Evolutionary conservation across 129 eudicot species (phyloP), one percentile per base, ranked within the genome.

Genomic region (Artemisia tridentata): DNA sequence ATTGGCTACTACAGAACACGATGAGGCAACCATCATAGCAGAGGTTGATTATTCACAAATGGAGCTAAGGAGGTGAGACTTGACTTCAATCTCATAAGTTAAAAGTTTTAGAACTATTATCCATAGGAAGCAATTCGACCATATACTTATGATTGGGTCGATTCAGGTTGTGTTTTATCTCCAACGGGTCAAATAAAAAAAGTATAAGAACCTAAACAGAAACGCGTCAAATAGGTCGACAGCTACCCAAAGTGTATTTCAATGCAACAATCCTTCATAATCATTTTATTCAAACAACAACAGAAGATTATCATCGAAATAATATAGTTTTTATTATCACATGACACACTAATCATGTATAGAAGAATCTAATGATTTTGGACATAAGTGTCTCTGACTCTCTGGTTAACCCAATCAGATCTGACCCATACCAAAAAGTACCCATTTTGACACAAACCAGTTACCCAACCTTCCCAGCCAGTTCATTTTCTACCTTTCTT

Each of bases 1-100:
- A 53, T 72, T 92, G 66, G 96, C 95, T 21, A 92, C 96, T 4
- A 87, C 98, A 23, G 98, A 92, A 69, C 96, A 92, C 18, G 96
- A 85, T 0, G 98, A 92, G 83, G 92, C 88, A 41, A 82, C 81
- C 29, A 81, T 92, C 73, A 82, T 92, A 50, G 72, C 96, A 34
- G 98, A 89, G 80, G 85, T 92, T 72, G 95, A 92, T 75, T 89
- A 89, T 75, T 89, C 98, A 25, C 74, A 65, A 55, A 43, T 89
- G 45, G 96, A 92, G 69, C 86, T 89, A 18, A 82, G 95, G 78
- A 92, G 98, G 98, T 92, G 73, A 70, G 65, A 71, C 46, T 52
- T 73, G 11, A 52, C 60, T 31, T 38, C 27, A n/a, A 53, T 65
- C 13, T n/a, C 57, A 5, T 74, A 56, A 41, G 51, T 20, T 8